Evolutionary conservation across 495 filamentous ascomycete genomes (phyloP).

Genomic region (Daldinia bambusicola): DNA sequence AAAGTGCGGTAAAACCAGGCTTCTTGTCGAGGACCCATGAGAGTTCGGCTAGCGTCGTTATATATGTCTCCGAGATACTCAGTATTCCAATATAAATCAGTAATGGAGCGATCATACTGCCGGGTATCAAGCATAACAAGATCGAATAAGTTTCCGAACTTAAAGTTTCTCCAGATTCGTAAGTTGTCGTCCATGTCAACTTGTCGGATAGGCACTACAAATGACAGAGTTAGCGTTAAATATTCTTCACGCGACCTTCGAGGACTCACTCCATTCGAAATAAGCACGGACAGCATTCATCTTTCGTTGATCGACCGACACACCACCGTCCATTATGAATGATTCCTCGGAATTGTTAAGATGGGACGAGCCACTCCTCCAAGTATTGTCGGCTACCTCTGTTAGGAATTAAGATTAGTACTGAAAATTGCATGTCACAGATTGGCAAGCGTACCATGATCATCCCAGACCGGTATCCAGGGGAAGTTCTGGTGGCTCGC

Average conservation of each 20-base stretch:
- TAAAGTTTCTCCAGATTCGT: slow-evolving; percentile 71
- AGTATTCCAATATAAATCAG: slow-evolving; percentile 63
- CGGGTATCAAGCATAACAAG: slow-evolving; percentile 73
- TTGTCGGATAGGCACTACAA: slow-evolving; percentile 56
- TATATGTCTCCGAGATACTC: slow-evolving; percentile 65
- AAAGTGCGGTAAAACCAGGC: slow-evolving; percentile 71
- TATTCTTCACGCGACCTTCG: not conserved
- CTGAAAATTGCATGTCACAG: not conserved
- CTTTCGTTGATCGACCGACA: slow-evolving; percentile 71
- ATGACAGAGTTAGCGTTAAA: slow-evolving; percentile 1
- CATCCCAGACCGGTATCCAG: slow-evolving; percentile 76
- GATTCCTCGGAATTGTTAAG: slow-evolving; percentile 73
- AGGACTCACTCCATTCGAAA: slow-evolving; percentile 69
- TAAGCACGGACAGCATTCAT: slow-evolving; percentile 75
- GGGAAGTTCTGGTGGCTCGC: slow-evolving; percentile 64
- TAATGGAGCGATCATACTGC: slow-evolving; percentile 67
- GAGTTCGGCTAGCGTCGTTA: slow-evolving; percentile 65
- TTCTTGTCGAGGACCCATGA: slow-evolving; percentile 72
- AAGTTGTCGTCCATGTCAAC: slow-evolving; percentile 74
- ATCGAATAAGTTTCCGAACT: slow-evolving; percentile 69
- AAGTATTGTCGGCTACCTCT: slow-evolving; percentile 75
- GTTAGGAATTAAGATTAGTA: slow-evolving; percentile 19
- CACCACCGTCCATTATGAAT: slow-evolving; percentile 67
- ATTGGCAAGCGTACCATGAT: slow-evolving; percentile 58
- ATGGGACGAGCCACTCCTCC: slow-evolving; percentile 61